Evolutionary conservation across 2,329 filamentous ascomycete species (phyloP).

Genomic region (Shiraia bambusicola): DNA sequence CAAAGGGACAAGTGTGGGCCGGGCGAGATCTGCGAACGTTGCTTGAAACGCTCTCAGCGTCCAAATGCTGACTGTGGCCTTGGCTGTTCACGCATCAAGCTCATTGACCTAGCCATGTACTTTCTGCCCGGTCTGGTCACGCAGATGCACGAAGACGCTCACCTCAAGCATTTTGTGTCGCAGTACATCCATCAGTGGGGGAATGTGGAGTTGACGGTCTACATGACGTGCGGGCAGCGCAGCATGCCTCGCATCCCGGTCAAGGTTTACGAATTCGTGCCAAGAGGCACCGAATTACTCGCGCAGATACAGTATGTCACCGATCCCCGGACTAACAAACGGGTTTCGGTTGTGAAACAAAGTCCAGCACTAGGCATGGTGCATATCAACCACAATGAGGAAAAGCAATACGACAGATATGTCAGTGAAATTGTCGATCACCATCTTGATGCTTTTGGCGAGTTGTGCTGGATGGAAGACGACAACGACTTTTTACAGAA

Average conservation of each 20-base stretch:
- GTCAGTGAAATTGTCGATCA: constrained; percentile 47
- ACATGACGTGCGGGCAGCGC: constrained; percentile 46
- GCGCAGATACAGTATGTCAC: constrained; percentile 48
- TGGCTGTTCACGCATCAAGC: constrained; percentile 49
- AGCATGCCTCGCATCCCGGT: constrained; percentile 48
- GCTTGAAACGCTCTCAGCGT: constrained; percentile 42
- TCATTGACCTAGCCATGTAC: constrained; percentile 46
- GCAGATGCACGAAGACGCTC: constrained; percentile 47
- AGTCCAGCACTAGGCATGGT: constrained; percentile 52
- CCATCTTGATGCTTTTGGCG: constrained; percentile 46
- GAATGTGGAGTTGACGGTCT: constrained; percentile 44
- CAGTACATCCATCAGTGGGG: constrained; percentile 43
- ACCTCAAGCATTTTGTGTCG: constrained; percentile 44
- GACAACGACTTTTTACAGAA: constrained; percentile 48
- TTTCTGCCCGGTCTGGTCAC: constrained; percentile 49
- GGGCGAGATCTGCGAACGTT: constrained; percentile 44
- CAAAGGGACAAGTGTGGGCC: constrained; percentile 51
- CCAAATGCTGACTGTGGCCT: constrained; percentile 46
- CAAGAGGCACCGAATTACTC: constrained; percentile 44
- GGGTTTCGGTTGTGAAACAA: constrained; percentile 37
- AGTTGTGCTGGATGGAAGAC: constrained; percentile 50
- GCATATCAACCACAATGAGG: constrained; percentile 48
- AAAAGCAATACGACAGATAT: constrained; percentile 49
- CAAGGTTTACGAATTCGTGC: constrained; percentile 51
- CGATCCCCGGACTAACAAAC: constrained; percentile 38